These are phyloP conservation scores for Umbelopsis vinacea DNA, from an alignment of 192 early-diverging fungal species.

Conservation along the genomic window DNA sequence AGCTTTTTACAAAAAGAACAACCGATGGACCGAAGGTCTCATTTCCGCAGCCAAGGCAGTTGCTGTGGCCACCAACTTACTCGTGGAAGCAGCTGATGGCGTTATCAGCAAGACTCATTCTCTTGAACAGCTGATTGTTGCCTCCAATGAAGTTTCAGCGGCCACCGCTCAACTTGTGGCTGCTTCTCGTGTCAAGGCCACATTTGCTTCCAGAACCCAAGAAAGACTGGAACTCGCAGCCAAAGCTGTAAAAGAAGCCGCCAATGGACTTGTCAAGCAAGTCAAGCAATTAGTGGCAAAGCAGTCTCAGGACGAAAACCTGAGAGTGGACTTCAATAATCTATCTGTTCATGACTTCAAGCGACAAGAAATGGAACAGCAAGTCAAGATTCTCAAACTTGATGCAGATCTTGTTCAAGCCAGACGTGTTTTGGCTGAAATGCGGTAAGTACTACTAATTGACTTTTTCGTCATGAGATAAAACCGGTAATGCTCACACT, in stretches of 20 bases:
- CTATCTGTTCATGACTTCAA: slow-evolving; percentile 94
- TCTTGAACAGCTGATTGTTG: slow-evolving; percentile 96
- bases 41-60: slow-evolving; percentile 98
- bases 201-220: slow-evolving; percentile 90
- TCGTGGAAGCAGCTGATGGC: slow-evolving; percentile 97
- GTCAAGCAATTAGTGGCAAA: slow-evolving; percentile 87
- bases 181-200: slow-evolving; percentile 93
- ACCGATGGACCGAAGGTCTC: slow-evolving; percentile 99
- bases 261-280: slow-evolving; percentile 88
- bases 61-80: slow-evolving; percentile 84
- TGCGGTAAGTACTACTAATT: slow-evolving; percentile 43
- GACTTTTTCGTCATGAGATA: neutral
- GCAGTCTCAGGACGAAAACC: slow-evolving; percentile 66
- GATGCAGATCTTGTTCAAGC: slow-evolving; percentile 91
- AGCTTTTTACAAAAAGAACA: slow-evolving; percentile 99
- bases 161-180: slow-evolving; percentile 97
- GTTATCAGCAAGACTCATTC: slow-evolving; percentile 90
- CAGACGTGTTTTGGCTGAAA: slow-evolving; percentile 87
- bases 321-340: slow-evolving; percentile 64
- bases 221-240: slow-evolving; percentile 93
- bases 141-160: slow-evolving; percentile 94
- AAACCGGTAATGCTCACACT: neutral
- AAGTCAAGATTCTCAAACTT: slow-evolving; percentile 94
- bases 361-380: slow-evolving; percentile 97
- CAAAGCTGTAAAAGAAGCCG: slow-evolving; percentile 91